Evolutionary conservation across 345 rosid genomes (phyloP).

Genomic region (Diplotaxis tenuifolia): DNA sequence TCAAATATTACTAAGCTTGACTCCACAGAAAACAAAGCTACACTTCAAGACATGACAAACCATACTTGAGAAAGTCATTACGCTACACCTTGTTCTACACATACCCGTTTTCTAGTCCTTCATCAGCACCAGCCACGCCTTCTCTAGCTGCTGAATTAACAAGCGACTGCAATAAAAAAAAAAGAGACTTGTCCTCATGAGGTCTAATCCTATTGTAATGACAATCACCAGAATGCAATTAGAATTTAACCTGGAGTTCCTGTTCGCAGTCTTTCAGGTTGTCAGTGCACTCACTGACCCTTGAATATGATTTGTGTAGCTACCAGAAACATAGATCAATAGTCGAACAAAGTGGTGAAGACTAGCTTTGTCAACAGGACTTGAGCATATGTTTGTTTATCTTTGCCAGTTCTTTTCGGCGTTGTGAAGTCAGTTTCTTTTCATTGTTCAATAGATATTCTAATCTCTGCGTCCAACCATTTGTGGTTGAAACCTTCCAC

Average conservation of each 20-base stretch:
- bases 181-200: neutral
- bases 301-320: constrained; percentile 65
- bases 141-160: constrained; percentile 28
- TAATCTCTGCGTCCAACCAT: constrained; percentile 51
- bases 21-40: neutral
- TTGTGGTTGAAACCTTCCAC: constrained; percentile 49
- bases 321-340: constrained; percentile 35
- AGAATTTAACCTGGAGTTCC: constrained; percentile 69
- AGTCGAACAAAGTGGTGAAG: too few relatives aligned
- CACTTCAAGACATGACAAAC: neutral
- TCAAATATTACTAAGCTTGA: neutral
- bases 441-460: constrained; percentile 66
- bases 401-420: constrained; percentile 57
- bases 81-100: neutral
- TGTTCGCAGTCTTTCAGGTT: constrained; percentile 64
- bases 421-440: constrained; percentile 66
- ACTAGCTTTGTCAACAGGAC: neutral
- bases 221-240: neutral
- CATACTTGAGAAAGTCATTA: neutral
- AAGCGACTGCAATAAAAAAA: constrained; percentile 17
- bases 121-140: constrained; percentile 20
- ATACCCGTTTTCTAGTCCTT: constrained; percentile 20
- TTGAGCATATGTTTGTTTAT: constrained; percentile 40
- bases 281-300: constrained; percentile 56
- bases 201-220: neutral